Evolutionary conservation across 441 rosid genomes (phyloP), one percentile per base, ranked within the genome.

Genomic region (Melastoma candidum): DNA sequence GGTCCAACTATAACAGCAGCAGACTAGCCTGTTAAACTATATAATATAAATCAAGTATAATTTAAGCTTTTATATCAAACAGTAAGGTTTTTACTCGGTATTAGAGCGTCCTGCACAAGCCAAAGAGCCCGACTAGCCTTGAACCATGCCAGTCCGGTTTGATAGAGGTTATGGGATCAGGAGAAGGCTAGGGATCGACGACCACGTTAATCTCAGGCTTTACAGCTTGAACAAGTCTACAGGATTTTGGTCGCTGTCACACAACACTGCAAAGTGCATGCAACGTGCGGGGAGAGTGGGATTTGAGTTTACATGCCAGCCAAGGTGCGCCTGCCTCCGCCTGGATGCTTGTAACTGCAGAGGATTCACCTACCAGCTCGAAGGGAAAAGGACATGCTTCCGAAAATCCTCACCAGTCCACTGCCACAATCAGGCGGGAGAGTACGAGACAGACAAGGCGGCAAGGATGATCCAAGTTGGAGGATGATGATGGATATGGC

Each of bases 291-390:
- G 11, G 60, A 64, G 55, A 72, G 77, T 47, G 77, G 65, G 63
- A 25, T 76, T 75, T 0, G 70, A 72, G 53, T 79, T 82, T 41
- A 63, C 80, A 2, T 77, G 85, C 60, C 77, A 75, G 24, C 74
- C 76, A 2, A 74, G 80, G 5, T 78, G 78, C 66, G 58, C 29
- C 65, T 53, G 60, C 39, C 46, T 54, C 26, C 73, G 77, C 67
- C 24, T 65, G 56, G 55, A 55, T 0, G 75, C 69, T 66, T 75
- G 73, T 50, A 65, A 12, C 43, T 76, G 84, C 48, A 47, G 26
- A 44, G 85, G 66, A 4, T 79, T 74, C 47, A 64, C 53, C 61
- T 79, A 79, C 26, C 51, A 68, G 59, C 50, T 51, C 11, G 1
- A 11, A 0, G 78, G 78, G 48, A 13, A 64, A 11, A 66, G 71